A percentile compares a stretch with the other conserved stretches of the same genome.
Conservation (phyloP, 441 rosid species). For the Omphalea diandra region DNA sequence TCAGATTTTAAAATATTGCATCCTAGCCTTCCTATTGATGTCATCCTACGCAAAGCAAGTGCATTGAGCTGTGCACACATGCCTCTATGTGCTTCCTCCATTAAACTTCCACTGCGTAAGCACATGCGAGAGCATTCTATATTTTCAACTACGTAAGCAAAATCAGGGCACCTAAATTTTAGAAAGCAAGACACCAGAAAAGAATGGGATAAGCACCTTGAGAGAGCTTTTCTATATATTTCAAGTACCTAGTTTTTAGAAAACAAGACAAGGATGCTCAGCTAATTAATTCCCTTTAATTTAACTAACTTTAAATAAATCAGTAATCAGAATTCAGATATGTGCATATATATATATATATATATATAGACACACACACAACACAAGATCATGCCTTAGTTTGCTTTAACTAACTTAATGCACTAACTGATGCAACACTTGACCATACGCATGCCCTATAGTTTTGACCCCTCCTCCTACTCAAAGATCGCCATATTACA, state of each 20-base stretch:
- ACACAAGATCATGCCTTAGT: too few species aligned
- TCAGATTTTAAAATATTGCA: too few species aligned
- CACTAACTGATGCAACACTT: slow-evolving; percentile 31
- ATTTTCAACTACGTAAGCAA: background rate
- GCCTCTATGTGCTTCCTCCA: slow-evolving; percentile 6
- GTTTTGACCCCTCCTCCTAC: slow-evolving; percentile 56
- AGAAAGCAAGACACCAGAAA: too few species aligned
- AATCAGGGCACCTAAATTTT: too few species aligned
- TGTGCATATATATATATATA: too few species aligned
- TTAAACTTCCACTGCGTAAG: background rate
- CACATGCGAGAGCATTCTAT: background rate
- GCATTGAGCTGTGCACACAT: background rate
- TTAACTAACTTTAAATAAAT: background rate
- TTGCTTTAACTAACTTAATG: slow-evolving; percentile 62
- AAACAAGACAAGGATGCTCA: background rate
- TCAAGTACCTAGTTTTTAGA: too few species aligned
- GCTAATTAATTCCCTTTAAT: too few species aligned
- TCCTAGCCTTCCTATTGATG: slow-evolving; percentile 2
- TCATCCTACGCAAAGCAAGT: slow-evolving; percentile 15
- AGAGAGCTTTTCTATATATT: too few species aligned
- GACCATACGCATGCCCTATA: slow-evolving; percentile 6
- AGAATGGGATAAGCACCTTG: too few species aligned
- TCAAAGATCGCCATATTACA: slow-evolving; percentile 43
- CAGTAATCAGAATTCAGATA: too few species aligned
- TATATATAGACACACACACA: too few species aligned